Evolutionary conservation across 2,329 filamentous ascomycete genomes (phyloP), one percentile per base, ranked within the genome.

Genomic region (Ceratocystis diversiconidia): DNA sequence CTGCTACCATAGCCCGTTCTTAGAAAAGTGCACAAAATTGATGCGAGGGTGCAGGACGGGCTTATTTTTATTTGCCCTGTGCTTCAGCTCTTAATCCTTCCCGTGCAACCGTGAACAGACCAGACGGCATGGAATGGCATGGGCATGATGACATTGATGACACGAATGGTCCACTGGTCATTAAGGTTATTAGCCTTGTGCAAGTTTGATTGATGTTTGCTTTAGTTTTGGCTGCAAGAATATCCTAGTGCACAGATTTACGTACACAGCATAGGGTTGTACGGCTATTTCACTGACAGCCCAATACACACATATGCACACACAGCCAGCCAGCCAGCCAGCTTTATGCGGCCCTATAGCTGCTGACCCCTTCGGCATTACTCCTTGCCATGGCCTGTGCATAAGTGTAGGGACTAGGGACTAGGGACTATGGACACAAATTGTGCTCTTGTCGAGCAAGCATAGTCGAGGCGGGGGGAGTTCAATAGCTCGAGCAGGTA

Each of bases 21-120:
- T 36, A 36, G 32, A 36, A 36, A 36, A 36, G 32, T 36, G 32
- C 32, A 36, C 32, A 50, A 50, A 22, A 22, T 50, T n/a, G 46
- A 50, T n/a, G 17, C 17, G 19, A n/a, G 17, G 17, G 46, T n/a
- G 5, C 46, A n/a, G 6, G 46, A 7, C 46, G 12, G 46, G 46
- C 46, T 22, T 50, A 4, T n/a, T 22, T 17, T 48, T 7, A 50
- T 22, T 10, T 50, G 15, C 17, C 46, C 46, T 50, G 17, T 8
- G 46, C 52, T n/a, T 57, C 28, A 30, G 52, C 52, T 36, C 8
- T n/a, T 32, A 57, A 57, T 57, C 52, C 52, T 57, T 57, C 52
- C 52, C 52, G 52, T 57, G 52, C 48, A 57, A 30, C 50, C 25
- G 50, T 57, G 17, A 7, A 22, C 50, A 30, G 5, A 19, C 52